A percentile compares a stretch with the other conserved stretches of the same genome.
These are phyloP conservation scores for Pyrus hybrid DNA, from an alignment of 331 rosid genomes.

Conservation along the genomic window DNA sequence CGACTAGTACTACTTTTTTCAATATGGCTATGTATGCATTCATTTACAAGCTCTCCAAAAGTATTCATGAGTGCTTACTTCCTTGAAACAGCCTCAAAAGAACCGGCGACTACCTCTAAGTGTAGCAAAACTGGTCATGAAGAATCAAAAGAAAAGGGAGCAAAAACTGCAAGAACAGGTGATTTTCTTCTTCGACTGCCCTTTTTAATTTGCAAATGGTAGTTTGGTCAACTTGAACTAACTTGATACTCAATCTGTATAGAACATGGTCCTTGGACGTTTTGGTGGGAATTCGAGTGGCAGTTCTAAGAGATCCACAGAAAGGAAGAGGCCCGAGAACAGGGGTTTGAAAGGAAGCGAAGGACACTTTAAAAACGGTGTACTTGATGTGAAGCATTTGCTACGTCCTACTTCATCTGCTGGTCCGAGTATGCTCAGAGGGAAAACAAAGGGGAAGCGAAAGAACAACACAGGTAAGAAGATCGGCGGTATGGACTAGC, in stretches of 20 bases:
- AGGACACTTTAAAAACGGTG: constrained; percentile 73
- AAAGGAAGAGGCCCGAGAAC: constrained; percentile 52
- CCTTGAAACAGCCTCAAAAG: constrained; percentile 49
- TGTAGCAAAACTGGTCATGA: constrained; percentile 77
- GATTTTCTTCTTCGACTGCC: constrained; percentile 1
- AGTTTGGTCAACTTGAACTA: neutral
- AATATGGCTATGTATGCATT: neutral
- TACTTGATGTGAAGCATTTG: constrained; percentile 68
- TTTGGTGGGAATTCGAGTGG: constrained; percentile 42
- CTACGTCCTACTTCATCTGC: constrained; percentile 34
- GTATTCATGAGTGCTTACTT: neutral
- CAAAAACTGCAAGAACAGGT: constrained; percentile 74
- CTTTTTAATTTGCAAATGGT: neutral
- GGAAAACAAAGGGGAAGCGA: constrained; percentile 27
- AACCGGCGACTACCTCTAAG: constrained; percentile 65
- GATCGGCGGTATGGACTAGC: constrained; percentile 35
- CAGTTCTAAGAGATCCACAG: constrained; percentile 29
- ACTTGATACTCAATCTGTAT: neutral
- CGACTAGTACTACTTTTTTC: neutral
- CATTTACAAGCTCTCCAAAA: neutral
- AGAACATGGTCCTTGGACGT: constrained; percentile 51
- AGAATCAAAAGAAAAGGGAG: constrained; percentile 79
- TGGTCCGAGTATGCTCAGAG: constrained; percentile 10
- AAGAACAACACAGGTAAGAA: constrained; percentile 28
- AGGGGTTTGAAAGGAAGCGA: constrained; percentile 51